phyloP scores from a whole-genome alignment of 2,329 filamentous ascomycete species.

The Sarocladiaceae sp. region DNA sequence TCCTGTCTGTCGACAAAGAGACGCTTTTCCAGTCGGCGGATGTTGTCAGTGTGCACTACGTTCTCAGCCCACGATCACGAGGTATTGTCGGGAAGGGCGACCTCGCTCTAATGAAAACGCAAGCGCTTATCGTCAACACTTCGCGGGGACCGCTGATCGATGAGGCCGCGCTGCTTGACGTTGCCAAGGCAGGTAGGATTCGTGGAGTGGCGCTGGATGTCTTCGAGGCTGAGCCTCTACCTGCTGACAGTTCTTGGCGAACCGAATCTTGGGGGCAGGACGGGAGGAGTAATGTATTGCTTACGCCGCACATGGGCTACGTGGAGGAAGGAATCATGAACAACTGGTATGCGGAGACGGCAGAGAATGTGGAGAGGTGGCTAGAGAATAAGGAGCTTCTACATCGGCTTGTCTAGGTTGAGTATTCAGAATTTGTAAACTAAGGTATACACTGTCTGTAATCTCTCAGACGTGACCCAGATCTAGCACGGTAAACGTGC shows the following conservation, averaged over 20 bases:
- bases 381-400: conserved; percentile 14
- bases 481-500: too few species aligned
- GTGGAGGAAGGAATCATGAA: conserved; percentile 59
- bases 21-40: conserved; percentile 57
- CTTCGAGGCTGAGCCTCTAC: conserved; percentile 65
- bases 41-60: conserved; percentile 62
- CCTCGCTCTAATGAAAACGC: conserved; percentile 53
- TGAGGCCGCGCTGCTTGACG: conserved; percentile 55
- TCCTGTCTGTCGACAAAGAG: conserved; percentile 53
- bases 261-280: conserved; percentile 55
- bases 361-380: conserved; percentile 55
- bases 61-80: conserved; percentile 55
- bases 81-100: conserved; percentile 53
- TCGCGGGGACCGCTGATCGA: conserved; percentile 64
- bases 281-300: conserved; percentile 50
- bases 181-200: conserved; percentile 53
- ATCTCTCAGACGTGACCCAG: too few species aligned
- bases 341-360: conserved; percentile 62
- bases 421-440: too few species aligned
- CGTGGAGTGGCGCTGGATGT: conserved; percentile 66
- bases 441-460: too few species aligned
- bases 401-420: conserved; percentile 10
- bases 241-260: conserved; percentile 59
- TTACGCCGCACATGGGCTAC: conserved; percentile 72
- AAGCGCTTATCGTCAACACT: conserved; percentile 63